These are phyloP conservation scores for Pseudopyrenochaeta lycopersici DNA, from an alignment of 2,329 filamentous ascomycete species.

Conservation along the genomic window DNA sequence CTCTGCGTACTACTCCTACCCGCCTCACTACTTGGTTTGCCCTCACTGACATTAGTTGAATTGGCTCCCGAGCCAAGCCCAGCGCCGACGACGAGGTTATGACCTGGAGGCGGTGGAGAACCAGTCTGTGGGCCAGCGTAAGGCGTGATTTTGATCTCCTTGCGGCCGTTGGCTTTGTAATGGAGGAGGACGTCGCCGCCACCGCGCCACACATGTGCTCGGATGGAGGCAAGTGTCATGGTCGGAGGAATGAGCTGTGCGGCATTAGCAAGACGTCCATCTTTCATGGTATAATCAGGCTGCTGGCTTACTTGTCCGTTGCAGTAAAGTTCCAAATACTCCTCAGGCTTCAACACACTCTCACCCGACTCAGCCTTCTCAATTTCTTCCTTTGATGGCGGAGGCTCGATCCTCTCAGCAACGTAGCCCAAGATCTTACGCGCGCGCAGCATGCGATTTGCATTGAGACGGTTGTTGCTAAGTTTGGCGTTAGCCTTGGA, in stretches of 20 bases:
- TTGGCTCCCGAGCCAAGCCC: conserved; percentile 14
- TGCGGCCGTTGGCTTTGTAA: conserved; percentile 92
- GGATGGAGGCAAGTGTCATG: conserved; percentile 93
- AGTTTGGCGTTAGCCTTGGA: conserved; percentile 33
- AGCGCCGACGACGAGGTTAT: conserved; percentile 11
- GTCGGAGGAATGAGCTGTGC: conserved; percentile 71
- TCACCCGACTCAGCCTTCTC: conserved; percentile 45
- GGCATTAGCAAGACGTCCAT: background rate
- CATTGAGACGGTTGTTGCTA: conserved; percentile 88
- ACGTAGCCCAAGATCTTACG: conserved; percentile 95
- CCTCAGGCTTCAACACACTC: conserved; percentile 74
- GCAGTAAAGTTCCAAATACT: conserved; percentile 95
- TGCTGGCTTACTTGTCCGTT: conserved; percentile 78
- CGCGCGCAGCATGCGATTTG: conserved; percentile 94
- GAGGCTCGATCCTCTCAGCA: conserved; percentile 84
- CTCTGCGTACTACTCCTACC: conserved; percentile 35
- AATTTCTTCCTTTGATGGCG: conserved; percentile 66
- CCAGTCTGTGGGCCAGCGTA: conserved; percentile 26
- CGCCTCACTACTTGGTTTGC: conserved; percentile 44
- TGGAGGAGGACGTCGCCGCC: conserved; percentile 91
- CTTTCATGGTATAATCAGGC: background rate
- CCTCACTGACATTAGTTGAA: conserved; percentile 40
- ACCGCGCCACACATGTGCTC: conserved; percentile 92
- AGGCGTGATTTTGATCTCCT: conserved; percentile 58
- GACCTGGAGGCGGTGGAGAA: conserved; percentile 8